Percentiles rank a stretch among this genome's conserved stretches.
phyloP scores from a whole-genome alignment of 768 basidiomycete species.

The Suillus plorans region DNA sequence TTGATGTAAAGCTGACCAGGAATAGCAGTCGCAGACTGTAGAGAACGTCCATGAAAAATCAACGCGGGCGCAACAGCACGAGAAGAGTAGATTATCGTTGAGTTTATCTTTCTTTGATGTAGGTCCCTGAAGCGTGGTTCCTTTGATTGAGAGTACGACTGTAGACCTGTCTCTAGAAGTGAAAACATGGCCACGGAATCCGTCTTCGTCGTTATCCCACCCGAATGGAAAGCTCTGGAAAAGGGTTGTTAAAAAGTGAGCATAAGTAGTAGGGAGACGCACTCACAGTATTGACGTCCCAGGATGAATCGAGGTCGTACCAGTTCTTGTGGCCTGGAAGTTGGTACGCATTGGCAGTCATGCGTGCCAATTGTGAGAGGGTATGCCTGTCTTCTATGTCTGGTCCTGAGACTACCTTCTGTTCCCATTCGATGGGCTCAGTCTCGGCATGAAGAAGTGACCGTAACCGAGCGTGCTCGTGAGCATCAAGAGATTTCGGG shows the following conservation, averaged over 20 bases:
- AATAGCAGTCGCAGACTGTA: slow-evolving; percentile 87
- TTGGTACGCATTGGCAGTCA: slow-evolving; percentile 89
- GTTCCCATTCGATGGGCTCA: slow-evolving; percentile 66
- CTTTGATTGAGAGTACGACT: slow-evolving; percentile 86
- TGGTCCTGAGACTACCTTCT: slow-evolving; percentile 64
- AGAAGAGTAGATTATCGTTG: slow-evolving; percentile 87
- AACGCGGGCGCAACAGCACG: slow-evolving; percentile 92
- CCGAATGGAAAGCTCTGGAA: slow-evolving; percentile 79
- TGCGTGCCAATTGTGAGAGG: slow-evolving; percentile 76
- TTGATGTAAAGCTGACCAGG: slow-evolving; percentile 46
- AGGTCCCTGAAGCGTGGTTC: slow-evolving; percentile 80
- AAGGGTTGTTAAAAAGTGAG: neutral
- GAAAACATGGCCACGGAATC: slow-evolving; percentile 91
- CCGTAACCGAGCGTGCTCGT: slow-evolving; percentile 52
- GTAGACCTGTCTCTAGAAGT: slow-evolving; percentile 76
- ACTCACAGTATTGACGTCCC: slow-evolving; percentile 56
- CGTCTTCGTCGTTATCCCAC: slow-evolving; percentile 65
- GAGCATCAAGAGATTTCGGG: slow-evolving; percentile 50
- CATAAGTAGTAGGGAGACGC: slow-evolving; percentile 6
- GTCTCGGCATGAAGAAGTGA: slow-evolving; percentile 51
- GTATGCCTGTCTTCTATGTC: slow-evolving; percentile 81
- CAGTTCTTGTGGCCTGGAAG: slow-evolving; percentile 68
- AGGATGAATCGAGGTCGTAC: slow-evolving; percentile 77
- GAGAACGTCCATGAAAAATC: slow-evolving; percentile 84
- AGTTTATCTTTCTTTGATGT: slow-evolving; percentile 91